These are phyloP conservation scores for Aspergillus sclerotiicarbonarius DNA, from an alignment of 495 filamentous ascomycete species.

Conservation along the genomic window DNA sequence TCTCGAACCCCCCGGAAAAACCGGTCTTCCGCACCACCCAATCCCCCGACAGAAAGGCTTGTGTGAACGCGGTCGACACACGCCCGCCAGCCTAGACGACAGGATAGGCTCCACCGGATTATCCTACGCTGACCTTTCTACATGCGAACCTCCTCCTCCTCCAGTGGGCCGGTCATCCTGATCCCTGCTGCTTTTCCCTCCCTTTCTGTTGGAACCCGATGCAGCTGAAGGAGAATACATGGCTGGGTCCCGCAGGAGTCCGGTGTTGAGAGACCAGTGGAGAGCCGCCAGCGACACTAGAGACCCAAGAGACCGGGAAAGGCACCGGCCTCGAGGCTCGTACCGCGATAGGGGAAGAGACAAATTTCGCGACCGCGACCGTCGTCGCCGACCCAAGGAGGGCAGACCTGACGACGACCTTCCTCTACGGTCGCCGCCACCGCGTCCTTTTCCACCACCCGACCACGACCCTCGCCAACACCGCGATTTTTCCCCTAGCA, in stretches of 20 bases:
- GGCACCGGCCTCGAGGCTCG: constrained; percentile 39
- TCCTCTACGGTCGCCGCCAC: constrained; percentile 36
- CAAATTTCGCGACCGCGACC: constrained; percentile 36
- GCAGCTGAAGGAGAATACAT: constrained; percentile 46
- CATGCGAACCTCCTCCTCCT: constrained; percentile 14
- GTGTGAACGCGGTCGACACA: constrained; percentile 35
- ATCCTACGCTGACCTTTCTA: constrained; percentile 14
- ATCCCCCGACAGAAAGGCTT: constrained; percentile 30
- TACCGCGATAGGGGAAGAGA: constrained; percentile 38
- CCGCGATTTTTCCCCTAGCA: constrained; percentile 32
- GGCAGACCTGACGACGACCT: constrained; percentile 26
- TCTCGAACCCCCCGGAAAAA: constrained; percentile 38
- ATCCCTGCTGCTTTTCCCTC: constrained; percentile 10
- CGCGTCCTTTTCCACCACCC: constrained; percentile 31
- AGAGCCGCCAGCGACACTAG: constrained; percentile 44
- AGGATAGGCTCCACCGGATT: constrained; percentile 22
- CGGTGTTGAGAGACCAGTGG: constrained; percentile 58
- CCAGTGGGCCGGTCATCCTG: constrained; percentile 11
- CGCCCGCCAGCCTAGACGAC: constrained; percentile 18
- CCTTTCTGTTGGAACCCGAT: constrained; percentile 34
- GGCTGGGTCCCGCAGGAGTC: constrained; percentile 58
- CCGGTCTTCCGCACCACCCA: constrained; percentile 33
- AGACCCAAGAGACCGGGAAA: constrained; percentile 38
- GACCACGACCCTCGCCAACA: constrained; percentile 29
- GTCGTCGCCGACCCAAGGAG: constrained; percentile 30